Base-by-base conservation (phyloP, 2,329 filamentous ascomycete genomes). In the Fusarium illudens region DNA sequence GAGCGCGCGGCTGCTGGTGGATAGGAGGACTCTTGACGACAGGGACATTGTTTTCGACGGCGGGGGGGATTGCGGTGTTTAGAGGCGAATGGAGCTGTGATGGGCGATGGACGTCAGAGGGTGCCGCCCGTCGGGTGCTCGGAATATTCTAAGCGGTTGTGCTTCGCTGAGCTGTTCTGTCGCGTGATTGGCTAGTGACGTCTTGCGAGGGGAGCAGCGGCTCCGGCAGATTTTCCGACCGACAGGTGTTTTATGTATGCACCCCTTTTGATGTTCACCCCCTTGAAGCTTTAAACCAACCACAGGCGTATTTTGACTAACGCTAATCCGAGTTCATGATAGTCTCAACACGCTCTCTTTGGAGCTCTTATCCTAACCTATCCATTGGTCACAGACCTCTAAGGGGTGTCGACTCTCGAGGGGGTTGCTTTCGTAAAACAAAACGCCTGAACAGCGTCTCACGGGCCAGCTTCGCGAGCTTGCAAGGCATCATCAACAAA, bases 11-110 rank as follows among this genome's bases (percentile, higher is more conserved):
- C 77, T 79, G 71, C 79, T 78, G 67, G 77, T 77, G 52, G 81
- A 74, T 52, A 85, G 70, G 53, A 85, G 69, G 55, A 83, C 73
- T 81, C 81, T 81, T 71, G 84, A 80, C 63, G 81, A 76, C 52
- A 69, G 60, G 34, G 72, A 65, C 84, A 86, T 87, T 60, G 68
- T 78, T 70, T 67, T n/a, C 34, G 48, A 29, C 17, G 52, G 51
- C 25, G 56, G 56, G 57, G 53, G 25, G 46, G 34, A 49, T 29
- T 67, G 61, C 39, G 65, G 51, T 68, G 64, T 71, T 71, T 61
- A 46, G 49, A 51, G 56, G 44, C 36, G 55, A 44, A 25, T 58
- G 57, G 51, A 62, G 69, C 60, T 62, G 44, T 56, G 64, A 56
- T 63, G 67, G 39, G 61, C 60, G 62, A 71, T 67, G 58, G 64